Percentiles rank a stretch among this genome's conserved stretches.
These are phyloP conservation scores for Phytophthora ohioensis DNA, from an alignment of 352 stramenopile genomes.

Conservation along the genomic window DNA sequence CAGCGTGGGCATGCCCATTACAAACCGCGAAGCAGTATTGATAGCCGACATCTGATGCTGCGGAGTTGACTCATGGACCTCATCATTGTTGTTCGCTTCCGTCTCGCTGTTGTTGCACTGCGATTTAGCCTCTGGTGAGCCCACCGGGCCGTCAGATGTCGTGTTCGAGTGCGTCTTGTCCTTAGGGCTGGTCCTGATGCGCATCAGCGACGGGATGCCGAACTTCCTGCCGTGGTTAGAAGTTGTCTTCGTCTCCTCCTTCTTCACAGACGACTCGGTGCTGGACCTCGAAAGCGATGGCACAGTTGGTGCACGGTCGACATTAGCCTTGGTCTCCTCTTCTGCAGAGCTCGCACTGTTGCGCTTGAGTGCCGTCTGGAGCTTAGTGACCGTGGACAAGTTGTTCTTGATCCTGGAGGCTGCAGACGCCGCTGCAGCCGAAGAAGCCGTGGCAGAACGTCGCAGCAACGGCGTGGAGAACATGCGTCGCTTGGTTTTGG, in stretches of 20 bases:
- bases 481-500: conserved; percentile 46
- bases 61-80: conserved; percentile 3
- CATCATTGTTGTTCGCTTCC: conserved; percentile 10
- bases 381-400: conserved; percentile 43
- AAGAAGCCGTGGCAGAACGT: conserved; percentile 50
- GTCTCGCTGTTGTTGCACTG: conserved; percentile 24
- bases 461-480: conserved; percentile 49
- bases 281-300: conserved; percentile 30
- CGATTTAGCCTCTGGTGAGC: conserved; percentile 28
- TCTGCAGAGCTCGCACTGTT: conserved; percentile 1
- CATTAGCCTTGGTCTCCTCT: conserved; percentile 15
- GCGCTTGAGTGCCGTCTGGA: conserved; percentile 40
- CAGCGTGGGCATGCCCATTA: conserved; percentile 74
- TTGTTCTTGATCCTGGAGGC: conserved; percentile 45
- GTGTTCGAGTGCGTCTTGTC: conserved; percentile 33
- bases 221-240: conserved; percentile 32
- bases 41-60: conserved; percentile 29
- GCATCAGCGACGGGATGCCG: conserved; percentile 42
- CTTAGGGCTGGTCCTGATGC: conserved; percentile 31
- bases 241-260: conserved; percentile 24
- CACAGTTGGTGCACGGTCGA: conserved; percentile 8
- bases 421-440: conserved; percentile 40
- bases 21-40: conserved; percentile 57
- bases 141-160: not conserved
- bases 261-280: conserved; percentile 29